These are phyloP conservation scores for Strobilomyces echinocephalus DNA, from an alignment of 768 basidiomycete species.

Conservation along the genomic window DNA sequence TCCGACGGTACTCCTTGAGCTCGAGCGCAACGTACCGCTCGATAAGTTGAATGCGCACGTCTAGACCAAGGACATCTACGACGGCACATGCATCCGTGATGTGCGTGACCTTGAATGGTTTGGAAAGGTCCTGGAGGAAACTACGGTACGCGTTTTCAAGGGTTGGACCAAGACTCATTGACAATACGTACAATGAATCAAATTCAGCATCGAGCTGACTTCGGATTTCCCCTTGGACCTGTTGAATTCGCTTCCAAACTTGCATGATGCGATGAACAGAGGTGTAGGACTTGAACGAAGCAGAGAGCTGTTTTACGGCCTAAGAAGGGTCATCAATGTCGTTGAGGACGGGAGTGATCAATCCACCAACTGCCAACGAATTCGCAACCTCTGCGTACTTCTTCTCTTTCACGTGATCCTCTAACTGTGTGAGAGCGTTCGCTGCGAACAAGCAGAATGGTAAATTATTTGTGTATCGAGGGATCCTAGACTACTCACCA, in stretches of 20 bases:
- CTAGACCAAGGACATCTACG: constrained; percentile 81
- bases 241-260: constrained; percentile 74
- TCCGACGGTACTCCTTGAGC: constrained; percentile 91
- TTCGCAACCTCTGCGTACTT: constrained; percentile 82
- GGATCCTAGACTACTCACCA: constrained; percentile 46
- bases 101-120: constrained; percentile 55
- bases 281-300: constrained; percentile 73
- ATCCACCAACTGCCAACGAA: constrained; percentile 61
- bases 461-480: neutral
- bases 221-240: constrained; percentile 78
- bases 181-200: constrained; percentile 74
- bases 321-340: constrained; percentile 27
- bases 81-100: constrained; percentile 85
- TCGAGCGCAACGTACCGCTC: constrained; percentile 88
- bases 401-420: constrained; percentile 70
- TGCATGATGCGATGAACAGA: constrained; percentile 73
- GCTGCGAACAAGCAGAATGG: constrained; percentile 41
- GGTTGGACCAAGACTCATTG: neutral
- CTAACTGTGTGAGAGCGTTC: constrained; percentile 76
- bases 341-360: constrained; percentile 11
- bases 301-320: constrained; percentile 85
- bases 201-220: constrained; percentile 84
- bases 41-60: constrained; percentile 75
- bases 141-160: constrained; percentile 35
- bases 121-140: constrained; percentile 73